Base-by-base conservation (phyloP, 257 asterid genomes). In the Striga asiatica region DNA sequence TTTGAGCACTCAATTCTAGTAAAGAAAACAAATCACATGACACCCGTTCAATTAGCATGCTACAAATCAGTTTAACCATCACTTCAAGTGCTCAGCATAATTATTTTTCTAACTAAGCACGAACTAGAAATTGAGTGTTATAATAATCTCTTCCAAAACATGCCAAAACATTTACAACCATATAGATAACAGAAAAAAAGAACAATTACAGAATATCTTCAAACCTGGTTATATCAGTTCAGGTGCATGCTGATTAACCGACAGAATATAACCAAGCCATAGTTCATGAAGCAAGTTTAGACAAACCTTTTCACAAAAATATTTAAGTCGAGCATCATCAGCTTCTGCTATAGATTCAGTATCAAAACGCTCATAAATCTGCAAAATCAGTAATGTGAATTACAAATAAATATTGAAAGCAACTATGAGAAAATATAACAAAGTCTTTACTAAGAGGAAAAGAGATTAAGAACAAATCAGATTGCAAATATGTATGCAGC, bases 351-450 rank as follows among this genome's bases (percentile, higher is more conserved):
- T 72, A 22, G 93, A 81, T 28, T 77, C 73, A 41, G 68, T 63
- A 52, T 86, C 84, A 74, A 81, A 76, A 37, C 94, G 96, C 72
- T 83, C 88, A 59, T 78, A 83, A 58, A 83, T 76, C 97, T 89
- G 84, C 59, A 66, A 65, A 43, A 35, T 56, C 16, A 19, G 27
- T 46, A 59, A 49, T 22, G 51, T 53, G 63, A 58, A 39, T 29
- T 46, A 21, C 34, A 16, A 67, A 48, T 47, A 54, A 23, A 49
- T 41, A 31, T 13, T 35, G 19, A 60, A 39, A 8, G 22, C 11
- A 3, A 16, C 16, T 39, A 24, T 0, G 6, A 5, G 12, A 10
- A 2, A 50, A 5, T 19, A 53, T 43, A 47, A 10, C 20, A 21
- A 42, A 5, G 13, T 38, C 35, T 22, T 50, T 50, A 13, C 14